Base-by-base conservation (phyloP, 148 eudicot species). In the Selenicereus undatus region DNA sequence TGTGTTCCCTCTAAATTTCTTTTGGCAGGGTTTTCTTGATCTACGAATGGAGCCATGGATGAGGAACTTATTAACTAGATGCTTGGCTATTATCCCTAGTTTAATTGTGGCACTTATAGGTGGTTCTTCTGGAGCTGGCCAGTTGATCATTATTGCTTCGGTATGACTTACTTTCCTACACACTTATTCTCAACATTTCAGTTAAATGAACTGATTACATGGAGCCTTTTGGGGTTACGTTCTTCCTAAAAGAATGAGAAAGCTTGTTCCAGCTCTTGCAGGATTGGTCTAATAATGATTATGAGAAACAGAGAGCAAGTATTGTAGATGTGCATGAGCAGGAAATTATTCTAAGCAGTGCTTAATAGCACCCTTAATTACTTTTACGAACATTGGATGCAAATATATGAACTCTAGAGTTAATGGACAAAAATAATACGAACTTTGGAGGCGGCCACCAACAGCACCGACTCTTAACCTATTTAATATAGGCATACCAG, bases 21-120 rank as follows among this genome's bases (percentile, higher is more conserved):
- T 78, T 36, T 51, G 82, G 74, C 79, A 97, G 99, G 99, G 99
- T 1, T 97, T 97, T 86, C 98, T 97, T 75, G 87, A 97, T 81
- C 77, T 97, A 76, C 87, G 95, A 60, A 78, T 97, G 90, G 93
- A 90, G 81, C 94, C 95, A 80, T 97, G 99, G 99, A 20, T 94
- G 42, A 83, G 99, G 60, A 97, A 97, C 88, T 88, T 91, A 82
- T 73, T 97, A 73, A 97, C 99, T 76, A 92, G 99, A 84, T 88
- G 90, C 88, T 87, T 97, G 88, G 99, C 99, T 56, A 97, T 97
- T 54, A 83, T 94, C 81, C 99, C 99, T 62, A 97, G 99, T 90
- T 90, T 97, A 62, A 81, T 90, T 81, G 98, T 97, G 74, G 95
- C 98, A 77, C 83, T 97, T 54, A 87, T 94, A 48, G 95, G 97